phyloP scores from a whole-genome alignment of 1,139 yeast species.

The Pneumocystis canis region DNA sequence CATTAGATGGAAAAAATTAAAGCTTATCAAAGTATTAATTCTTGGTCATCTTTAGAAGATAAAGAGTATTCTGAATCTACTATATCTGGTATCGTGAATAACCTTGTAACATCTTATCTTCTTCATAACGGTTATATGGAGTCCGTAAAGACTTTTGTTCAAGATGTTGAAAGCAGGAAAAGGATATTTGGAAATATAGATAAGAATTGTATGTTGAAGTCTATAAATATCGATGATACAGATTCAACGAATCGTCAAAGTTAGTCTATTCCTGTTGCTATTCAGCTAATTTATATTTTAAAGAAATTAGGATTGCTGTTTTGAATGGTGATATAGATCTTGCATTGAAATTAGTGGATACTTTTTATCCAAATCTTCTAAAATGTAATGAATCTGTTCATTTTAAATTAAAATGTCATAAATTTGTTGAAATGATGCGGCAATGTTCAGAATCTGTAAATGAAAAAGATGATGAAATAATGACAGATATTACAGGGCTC shows the following conservation, averaged over 20 bases:
- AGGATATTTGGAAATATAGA: neutral
- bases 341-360: constrained; percentile 32
- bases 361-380: constrained; percentile 36
- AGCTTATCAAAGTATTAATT: constrained; percentile 7
- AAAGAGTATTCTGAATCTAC: neutral
- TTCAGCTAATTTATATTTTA: constrained; percentile 10
- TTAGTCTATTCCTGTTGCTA: constrained; percentile 33
- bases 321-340: constrained; percentile 33
- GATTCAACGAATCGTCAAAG: constrained; percentile 37
- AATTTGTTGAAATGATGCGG: constrained; percentile 34
- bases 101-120: constrained; percentile 52
- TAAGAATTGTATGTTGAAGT: neutral
- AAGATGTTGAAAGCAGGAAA: constrained; percentile 27
- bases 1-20: constrained; percentile 15
- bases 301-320: neutral
- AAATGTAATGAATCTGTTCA: constrained; percentile 29
- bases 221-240: constrained; percentile 17
- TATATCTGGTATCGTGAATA: constrained; percentile 6
- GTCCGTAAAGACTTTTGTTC: constrained; percentile 47
- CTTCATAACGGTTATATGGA: constrained; percentile 60
- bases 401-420: constrained; percentile 42
- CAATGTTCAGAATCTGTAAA: constrained; percentile 10
- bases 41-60: constrained; percentile 5
- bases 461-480: constrained; percentile 10
- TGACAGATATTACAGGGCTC: constrained; percentile 7